Conservation (phyloP, 2,329 filamentous ascomycete species). For the Paracamarosporium sp. region DNA sequence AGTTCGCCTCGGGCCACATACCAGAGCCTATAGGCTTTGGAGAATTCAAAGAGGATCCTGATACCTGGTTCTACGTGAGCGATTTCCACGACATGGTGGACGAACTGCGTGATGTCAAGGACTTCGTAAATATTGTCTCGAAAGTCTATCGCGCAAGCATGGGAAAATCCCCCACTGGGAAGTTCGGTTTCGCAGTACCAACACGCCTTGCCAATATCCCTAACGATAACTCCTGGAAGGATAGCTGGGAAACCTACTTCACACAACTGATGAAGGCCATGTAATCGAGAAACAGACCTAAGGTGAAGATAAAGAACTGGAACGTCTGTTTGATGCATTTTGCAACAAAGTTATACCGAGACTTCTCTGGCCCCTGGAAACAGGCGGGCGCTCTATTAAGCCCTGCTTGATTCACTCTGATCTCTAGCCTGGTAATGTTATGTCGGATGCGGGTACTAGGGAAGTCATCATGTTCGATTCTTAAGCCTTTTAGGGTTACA, state of each 20-base stretch:
- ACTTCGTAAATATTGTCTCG: conserved; percentile 6
- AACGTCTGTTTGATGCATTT: conserved; percentile 6
- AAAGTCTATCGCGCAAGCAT: conserved; percentile 14
- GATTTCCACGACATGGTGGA: conserved; percentile 15
- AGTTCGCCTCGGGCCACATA: conserved; percentile 1
- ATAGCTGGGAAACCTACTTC: conserved; percentile 12
- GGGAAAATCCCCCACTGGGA: conserved; percentile 10
- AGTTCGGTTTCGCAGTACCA: conserved; percentile 13
- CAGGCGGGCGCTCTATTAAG: conserved; percentile 28
- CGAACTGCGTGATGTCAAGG: conserved; percentile 3
- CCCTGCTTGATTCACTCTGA: conserved; percentile 40
- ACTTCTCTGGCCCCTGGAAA: conserved; percentile 41
- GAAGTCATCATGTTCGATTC: conserved; percentile 13
- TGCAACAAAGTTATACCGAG: conserved; percentile 39
- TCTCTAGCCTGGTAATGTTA: conserved; percentile 39
- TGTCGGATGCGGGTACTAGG: not conserved
- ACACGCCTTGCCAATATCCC: conserved; percentile 15
- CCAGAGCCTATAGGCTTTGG: conserved; percentile 14
- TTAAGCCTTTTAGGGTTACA: conserved; percentile 12
- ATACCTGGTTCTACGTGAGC: conserved; percentile 16
- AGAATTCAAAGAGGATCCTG: conserved; percentile 6
- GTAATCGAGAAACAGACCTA: conserved; percentile 11
- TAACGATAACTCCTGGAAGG: conserved; percentile 11
- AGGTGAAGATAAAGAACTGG: conserved; percentile 13
- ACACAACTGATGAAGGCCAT: conserved; percentile 11